These are phyloP conservation scores for Pythium rishiriense DNA, from an alignment of 352 stramenopile genomes.

Conservation along the genomic window DNA sequence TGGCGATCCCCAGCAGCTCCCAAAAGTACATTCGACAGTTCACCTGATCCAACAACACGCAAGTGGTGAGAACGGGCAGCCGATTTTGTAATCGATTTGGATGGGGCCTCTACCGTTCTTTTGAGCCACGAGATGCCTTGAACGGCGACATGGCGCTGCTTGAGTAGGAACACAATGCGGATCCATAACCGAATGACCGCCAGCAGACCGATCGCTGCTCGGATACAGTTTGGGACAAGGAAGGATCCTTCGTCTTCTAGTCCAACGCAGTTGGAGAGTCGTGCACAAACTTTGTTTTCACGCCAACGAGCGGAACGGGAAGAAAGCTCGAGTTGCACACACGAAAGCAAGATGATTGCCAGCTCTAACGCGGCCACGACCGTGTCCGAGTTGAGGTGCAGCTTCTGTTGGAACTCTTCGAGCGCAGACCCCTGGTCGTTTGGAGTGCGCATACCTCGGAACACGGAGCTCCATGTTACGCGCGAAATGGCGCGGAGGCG, in stretches of 20 bases:
- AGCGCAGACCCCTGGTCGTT: slow-evolving; percentile 14
- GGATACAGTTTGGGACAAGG: slow-evolving; percentile 31
- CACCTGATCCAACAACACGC: background rate
- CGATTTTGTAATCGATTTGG: background rate
- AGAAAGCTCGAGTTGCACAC: slow-evolving; percentile 43
- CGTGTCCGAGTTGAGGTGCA: slow-evolving; percentile 41
- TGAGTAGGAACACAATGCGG: slow-evolving; percentile 29
- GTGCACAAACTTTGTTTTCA: slow-evolving; percentile 47
- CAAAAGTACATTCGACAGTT: slow-evolving; percentile 23
- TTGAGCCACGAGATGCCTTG: slow-evolving; percentile 17
- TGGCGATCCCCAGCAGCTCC: slow-evolving; percentile 36
- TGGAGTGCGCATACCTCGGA: slow-evolving; percentile 7
- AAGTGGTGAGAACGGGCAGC: background rate
- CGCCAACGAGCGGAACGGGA: slow-evolving; percentile 43
- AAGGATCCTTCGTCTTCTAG: slow-evolving; percentile 47
- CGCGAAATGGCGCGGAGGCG: slow-evolving; percentile 22
- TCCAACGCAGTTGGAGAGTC: slow-evolving; percentile 30
- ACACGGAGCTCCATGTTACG: slow-evolving; percentile 23
- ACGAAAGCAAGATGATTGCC: slow-evolving; percentile 41
- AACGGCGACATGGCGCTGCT: slow-evolving; percentile 6
- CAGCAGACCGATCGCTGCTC: slow-evolving; percentile 26
- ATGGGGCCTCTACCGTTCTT: slow-evolving; percentile 6
- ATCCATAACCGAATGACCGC: slow-evolving; percentile 28
- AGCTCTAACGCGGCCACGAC: slow-evolving; percentile 44
- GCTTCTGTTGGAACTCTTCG: slow-evolving; percentile 42